Evolutionary conservation across 176 grass and related monocot species (phyloP).

Genomic region (Leersia perrieri): DNA sequence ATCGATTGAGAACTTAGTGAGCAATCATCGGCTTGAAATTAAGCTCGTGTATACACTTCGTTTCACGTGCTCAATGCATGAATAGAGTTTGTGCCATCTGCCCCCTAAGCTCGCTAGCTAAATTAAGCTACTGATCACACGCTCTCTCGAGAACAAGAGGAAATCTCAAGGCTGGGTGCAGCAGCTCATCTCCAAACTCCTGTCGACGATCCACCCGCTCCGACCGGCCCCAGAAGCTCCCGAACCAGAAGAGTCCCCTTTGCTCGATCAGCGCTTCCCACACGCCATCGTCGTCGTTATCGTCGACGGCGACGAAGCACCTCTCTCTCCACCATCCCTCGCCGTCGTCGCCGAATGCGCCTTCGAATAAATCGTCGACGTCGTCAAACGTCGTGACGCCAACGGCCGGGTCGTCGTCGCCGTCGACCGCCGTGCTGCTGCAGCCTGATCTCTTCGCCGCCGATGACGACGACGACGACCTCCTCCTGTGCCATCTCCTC

Average conservation of each 20-base stretch:
- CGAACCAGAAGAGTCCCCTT: conserved; percentile 80
- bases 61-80: not conserved
- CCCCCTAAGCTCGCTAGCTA: not conserved
- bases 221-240: conserved; percentile 77
- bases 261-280: conserved; percentile 57
- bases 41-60: not conserved
- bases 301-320: conserved; percentile 20
- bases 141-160: conserved; percentile 34
- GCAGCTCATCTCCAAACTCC: not conserved
- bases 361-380: conserved; percentile 18
- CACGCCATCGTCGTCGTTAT: conserved; percentile 2
- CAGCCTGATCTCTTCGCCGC: not conserved
- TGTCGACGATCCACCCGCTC: not conserved
- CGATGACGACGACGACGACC: not conserved
- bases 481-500: conserved; percentile 44
- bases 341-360: conserved; percentile 20
- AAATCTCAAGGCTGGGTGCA: conserved; percentile 25
- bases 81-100: not conserved
- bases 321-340: conserved; percentile 19
- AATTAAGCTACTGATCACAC: not conserved
- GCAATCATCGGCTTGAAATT: not conserved
- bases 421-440: not conserved
- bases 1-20: not conserved
- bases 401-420: not conserved
- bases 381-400: conserved; percentile 17